A percentile compares a stretch with the other conserved stretches of the same genome.
phyloP scores from a whole-genome alignment of 2,329 filamentous ascomycete genomes.

The Hymenoscyphus linearis region DNA sequence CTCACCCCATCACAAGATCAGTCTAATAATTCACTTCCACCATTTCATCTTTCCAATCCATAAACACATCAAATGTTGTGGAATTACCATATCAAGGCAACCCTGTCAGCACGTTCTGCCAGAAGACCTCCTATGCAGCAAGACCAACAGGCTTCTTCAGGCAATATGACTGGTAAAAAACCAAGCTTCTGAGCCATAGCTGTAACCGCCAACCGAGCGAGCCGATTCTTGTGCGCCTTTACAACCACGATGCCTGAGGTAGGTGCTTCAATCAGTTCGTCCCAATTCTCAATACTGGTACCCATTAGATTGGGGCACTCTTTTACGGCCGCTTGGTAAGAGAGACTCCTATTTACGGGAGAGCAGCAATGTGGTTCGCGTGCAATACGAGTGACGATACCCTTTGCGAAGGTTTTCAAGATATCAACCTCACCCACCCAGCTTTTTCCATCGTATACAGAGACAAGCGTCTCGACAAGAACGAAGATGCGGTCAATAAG shows the following conservation, averaged over 20 bases:
- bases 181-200: slow-evolving; percentile 9
- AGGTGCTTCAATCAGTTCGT: slow-evolving; percentile 13
- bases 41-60: not conserved
- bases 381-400: too few species aligned
- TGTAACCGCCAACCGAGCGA: slow-evolving; percentile 12
- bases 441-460: slow-evolving; percentile 19
- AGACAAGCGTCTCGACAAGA: slow-evolving; percentile 22
- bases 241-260: not conserved
- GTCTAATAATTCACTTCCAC: not conserved
- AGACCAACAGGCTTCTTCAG: slow-evolving; percentile 8
- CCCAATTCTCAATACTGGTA: slow-evolving; percentile 17
- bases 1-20: not conserved
- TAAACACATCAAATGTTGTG: not conserved
- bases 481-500: slow-evolving; percentile 15
- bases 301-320: not conserved
- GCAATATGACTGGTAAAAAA: slow-evolving; percentile 6
- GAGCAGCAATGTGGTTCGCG: not conserved
- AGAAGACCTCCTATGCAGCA: not conserved
- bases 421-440: slow-evolving; percentile 26
- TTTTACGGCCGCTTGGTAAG: not conserved
- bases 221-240: slow-evolving; percentile 13
- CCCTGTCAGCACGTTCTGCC: not conserved
- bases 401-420: slow-evolving; percentile 12
- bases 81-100: not conserved
- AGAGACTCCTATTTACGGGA: not conserved